Conservation (phyloP, 805 yeast genomes). For the Babjeviella inositovora region DNA sequence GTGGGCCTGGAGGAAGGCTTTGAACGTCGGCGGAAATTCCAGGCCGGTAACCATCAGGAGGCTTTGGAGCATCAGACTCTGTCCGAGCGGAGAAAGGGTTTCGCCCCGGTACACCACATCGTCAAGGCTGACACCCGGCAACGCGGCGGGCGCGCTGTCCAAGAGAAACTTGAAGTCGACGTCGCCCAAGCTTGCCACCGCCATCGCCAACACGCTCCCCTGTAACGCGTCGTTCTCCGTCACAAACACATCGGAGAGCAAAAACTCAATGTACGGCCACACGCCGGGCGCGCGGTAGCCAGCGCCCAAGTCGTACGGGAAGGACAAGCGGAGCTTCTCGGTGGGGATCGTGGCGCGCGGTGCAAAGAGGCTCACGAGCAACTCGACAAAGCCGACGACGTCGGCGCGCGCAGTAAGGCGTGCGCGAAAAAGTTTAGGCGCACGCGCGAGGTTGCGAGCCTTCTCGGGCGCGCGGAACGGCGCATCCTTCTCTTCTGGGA, state of each 20-base stretch:
- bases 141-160: conserved; percentile 31
- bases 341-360: too few species aligned
- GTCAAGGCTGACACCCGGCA: conserved; percentile 10
- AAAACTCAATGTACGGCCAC: conserved; percentile 67
- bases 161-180: conserved; percentile 35
- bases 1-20: conserved; percentile 39
- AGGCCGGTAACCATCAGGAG: conserved; percentile 8
- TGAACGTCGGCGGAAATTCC: conserved; percentile 24
- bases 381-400: too few species aligned
- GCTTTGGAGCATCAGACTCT: conserved; percentile 6
- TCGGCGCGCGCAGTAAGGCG: too few species aligned
- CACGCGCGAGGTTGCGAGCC: too few species aligned
- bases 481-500: too few species aligned
- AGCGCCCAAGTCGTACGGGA: conserved; percentile 49
- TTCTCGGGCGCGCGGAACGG: too few species aligned
- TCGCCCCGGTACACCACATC: background rate
- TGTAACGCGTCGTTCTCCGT: conserved; percentile 32
- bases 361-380: too few species aligned
- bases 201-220: conserved; percentile 29
- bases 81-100: too few species aligned
- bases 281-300: conserved; percentile 49
- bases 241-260: conserved; percentile 50
- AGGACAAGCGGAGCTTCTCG: conserved; percentile 25
- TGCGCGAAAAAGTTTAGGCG: too few species aligned
- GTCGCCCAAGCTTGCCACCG: conserved; percentile 27